Evolutionary conservation across 345 rosid species (phyloP).

Genomic region (Eucalyptus dawsonii): DNA sequence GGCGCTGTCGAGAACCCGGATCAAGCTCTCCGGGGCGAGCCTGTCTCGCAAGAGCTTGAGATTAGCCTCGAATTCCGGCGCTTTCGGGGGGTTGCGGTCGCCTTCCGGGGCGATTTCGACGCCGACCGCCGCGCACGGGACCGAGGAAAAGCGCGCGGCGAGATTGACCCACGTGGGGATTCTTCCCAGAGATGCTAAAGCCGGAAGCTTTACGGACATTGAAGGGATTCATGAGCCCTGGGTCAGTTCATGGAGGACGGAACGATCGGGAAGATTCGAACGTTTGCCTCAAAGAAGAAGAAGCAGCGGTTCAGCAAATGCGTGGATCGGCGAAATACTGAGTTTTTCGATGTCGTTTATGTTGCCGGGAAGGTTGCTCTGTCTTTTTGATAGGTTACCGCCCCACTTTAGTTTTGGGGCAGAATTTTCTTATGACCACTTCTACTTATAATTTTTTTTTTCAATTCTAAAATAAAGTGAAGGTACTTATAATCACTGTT

Average conservation of each 20-base stretch:
- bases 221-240: background rate
- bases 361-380: background rate
- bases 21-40: constrained; percentile 21
- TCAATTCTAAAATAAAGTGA: background rate
- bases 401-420: background rate
- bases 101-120: background rate
- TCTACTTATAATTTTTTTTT: background rate
- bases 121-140: constrained; percentile 13
- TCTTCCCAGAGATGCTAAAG: constrained; percentile 10
- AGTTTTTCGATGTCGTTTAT: background rate
- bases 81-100: background rate
- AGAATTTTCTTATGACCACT: background rate
- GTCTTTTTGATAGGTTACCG: background rate
- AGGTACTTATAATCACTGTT: too few relatives aligned
- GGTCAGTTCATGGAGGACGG: background rate
- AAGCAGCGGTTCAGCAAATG: background rate
- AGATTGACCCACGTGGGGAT: constrained; percentile 8
- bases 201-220: constrained; percentile 15
- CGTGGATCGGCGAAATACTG: background rate
- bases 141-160: constrained; percentile 10
- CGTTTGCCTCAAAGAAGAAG: background rate
- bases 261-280: background rate
- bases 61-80: constrained; percentile 12
- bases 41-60: constrained; percentile 13
- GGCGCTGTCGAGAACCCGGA: constrained; percentile 23